Evolutionary conservation across 139 green algal genomes (phyloP).

Genomic region (Coccomyxa sp.): DNA sequence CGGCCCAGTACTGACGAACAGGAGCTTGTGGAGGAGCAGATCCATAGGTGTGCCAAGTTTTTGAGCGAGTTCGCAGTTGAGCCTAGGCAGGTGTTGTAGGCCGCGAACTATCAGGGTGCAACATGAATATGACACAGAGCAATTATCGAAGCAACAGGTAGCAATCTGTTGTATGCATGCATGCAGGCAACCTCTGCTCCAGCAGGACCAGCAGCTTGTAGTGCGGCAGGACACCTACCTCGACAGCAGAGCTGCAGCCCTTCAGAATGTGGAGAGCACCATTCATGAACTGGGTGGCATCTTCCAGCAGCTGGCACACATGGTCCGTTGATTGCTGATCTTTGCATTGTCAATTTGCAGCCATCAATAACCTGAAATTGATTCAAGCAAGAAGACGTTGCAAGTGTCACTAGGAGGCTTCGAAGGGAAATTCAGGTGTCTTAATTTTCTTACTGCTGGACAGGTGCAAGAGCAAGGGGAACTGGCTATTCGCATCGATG

Average conservation of each 20-base stretch:
- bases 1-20: too few relatives aligned
- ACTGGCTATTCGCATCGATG: conserved; percentile 93
- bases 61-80: too few relatives aligned
- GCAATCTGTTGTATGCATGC: not conserved
- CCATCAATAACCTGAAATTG: not conserved
- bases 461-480: conserved; percentile 80
- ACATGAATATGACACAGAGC: too few relatives aligned
- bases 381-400: not conserved
- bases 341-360: not conserved
- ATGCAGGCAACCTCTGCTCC: conserved; percentile 27
- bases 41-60: too few relatives aligned
- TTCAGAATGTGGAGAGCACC: conserved; percentile 94
- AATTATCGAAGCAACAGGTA: too few relatives aligned
- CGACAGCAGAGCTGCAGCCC: conserved; percentile 60
- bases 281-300: conserved; percentile 97
- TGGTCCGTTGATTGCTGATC: conserved; percentile 54
- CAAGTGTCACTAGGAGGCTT: not conserved
- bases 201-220: conserved; percentile 44
- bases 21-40: too few relatives aligned
- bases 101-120: too few relatives aligned
- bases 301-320: conserved; percentile 94
- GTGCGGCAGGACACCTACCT: conserved; percentile 58
- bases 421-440: not conserved
- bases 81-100: too few relatives aligned
- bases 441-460: not conserved